A percentile compares a stretch with the other conserved stretches of the same genome.
Evolutionary conservation across 2,329 filamentous ascomycete genomes (phyloP).

Genomic region (Pseudogymnoascus sp.): DNA sequence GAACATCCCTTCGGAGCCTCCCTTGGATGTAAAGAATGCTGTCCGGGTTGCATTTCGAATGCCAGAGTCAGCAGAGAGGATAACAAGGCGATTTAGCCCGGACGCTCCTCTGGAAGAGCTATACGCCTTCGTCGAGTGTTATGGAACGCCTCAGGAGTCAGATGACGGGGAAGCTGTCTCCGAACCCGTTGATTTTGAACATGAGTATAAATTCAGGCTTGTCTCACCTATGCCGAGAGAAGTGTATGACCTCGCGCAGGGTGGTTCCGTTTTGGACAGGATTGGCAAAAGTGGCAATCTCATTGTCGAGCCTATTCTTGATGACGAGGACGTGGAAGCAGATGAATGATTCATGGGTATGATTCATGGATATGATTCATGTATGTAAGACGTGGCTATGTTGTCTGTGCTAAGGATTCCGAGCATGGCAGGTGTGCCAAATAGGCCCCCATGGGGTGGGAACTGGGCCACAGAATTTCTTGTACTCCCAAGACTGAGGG

Average conservation of each 20-base stretch:
- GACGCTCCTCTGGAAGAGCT: conserved; percentile 75
- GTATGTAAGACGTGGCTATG: conserved; percentile 1
- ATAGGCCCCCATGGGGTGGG: background rate
- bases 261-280: conserved; percentile 58
- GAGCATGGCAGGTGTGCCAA: background rate
- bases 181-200: conserved; percentile 61
- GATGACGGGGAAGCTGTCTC: conserved; percentile 21
- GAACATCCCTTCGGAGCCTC: conserved; percentile 60
- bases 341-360: conserved; percentile 6
- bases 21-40: conserved; percentile 52
- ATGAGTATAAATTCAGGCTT: conserved; percentile 77
- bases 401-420: background rate
- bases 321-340: conserved; percentile 16
- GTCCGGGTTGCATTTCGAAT: conserved; percentile 65
- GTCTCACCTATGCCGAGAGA: conserved; percentile 78
- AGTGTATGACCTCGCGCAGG: conserved; percentile 63
- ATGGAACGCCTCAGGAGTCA: conserved; percentile 30
- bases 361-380: conserved; percentile 1
- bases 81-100: conserved; percentile 66
- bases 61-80: conserved; percentile 57
- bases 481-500: background rate
- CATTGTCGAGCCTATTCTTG: conserved; percentile 67
- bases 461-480: background rate
- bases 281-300: conserved; percentile 81
- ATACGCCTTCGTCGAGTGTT: conserved; percentile 94